phyloP scores from a whole-genome alignment of 352 stramenopile genomes.

The Discostella stelligera region DNA sequence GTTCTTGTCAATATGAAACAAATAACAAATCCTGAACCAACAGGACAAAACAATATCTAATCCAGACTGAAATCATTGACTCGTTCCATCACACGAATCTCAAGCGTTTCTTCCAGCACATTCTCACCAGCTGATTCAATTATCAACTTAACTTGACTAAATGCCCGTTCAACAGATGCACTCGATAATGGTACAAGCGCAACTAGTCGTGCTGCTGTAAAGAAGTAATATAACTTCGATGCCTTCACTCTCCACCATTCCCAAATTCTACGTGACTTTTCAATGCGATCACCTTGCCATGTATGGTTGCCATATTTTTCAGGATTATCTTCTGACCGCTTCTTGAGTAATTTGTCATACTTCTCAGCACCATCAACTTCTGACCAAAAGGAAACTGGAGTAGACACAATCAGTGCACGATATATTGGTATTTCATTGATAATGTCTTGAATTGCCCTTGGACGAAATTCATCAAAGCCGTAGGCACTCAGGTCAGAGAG shows the following conservation, averaged over 20 bases:
- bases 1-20: too few relatives aligned
- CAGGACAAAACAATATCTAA: too few relatives aligned
- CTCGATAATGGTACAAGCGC: conserved; percentile 14
- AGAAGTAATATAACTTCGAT: conserved; percentile 8
- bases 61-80: background rate
- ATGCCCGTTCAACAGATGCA: conserved; percentile 5
- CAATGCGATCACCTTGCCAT: conserved; percentile 16
- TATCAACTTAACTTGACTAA: conserved; percentile 13
- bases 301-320: conserved; percentile 6
- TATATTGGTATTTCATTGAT: conserved; percentile 8
- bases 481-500: conserved; percentile 12
- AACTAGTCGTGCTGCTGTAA: conserved; percentile 9
- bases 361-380: conserved; percentile 6
- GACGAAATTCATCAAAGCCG: conserved; percentile 17
- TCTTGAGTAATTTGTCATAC: conserved; percentile 8
- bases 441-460: conserved; percentile 9
- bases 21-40: too few relatives aligned
- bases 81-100: conserved; percentile 9
- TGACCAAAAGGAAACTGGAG: conserved; percentile 6
- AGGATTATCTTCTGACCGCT: conserved; percentile 1
- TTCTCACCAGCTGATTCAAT: conserved; percentile 7
- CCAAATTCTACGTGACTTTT: conserved; percentile 9
- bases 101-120: background rate
- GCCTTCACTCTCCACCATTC: conserved; percentile 3
- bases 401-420: background rate